Evolutionary conservation across 306 rosid species (phyloP).

Genomic region (Adenanthera pavonina): DNA sequence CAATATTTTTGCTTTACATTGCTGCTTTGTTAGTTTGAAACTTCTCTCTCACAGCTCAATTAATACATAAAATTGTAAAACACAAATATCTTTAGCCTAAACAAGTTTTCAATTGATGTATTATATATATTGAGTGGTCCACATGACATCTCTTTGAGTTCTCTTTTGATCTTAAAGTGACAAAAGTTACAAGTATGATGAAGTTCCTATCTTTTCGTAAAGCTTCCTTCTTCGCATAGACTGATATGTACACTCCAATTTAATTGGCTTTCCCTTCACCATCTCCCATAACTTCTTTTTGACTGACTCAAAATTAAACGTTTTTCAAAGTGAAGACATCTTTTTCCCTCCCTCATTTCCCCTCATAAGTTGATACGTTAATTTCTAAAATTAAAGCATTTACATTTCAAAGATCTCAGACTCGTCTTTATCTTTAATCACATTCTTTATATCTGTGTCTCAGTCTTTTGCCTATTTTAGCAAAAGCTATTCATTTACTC

Average conservation of each 20-base stretch:
- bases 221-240: conserved; percentile 55
- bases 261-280: conserved; percentile 56
- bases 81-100: background rate
- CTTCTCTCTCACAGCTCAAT: conserved; percentile 49
- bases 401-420: conserved; percentile 42
- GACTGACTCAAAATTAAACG: conserved; percentile 66
- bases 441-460: conserved; percentile 49
- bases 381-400: conserved; percentile 39
- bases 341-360: conserved; percentile 56
- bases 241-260: conserved; percentile 49
- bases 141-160: conserved; percentile 55
- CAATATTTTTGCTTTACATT: conserved; percentile 46
- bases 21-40: conserved; percentile 40
- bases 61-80: conserved; percentile 10
- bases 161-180: conserved; percentile 83
- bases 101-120: background rate
- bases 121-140: conserved; percentile 45
- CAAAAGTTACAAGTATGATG: conserved; percentile 67
- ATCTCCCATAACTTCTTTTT: conserved; percentile 70
- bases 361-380: conserved; percentile 35
- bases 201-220: conserved; percentile 66
- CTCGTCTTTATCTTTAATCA: conserved; percentile 55
- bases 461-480: conserved; percentile 38
- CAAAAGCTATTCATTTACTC: conserved; percentile 20
- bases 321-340: conserved; percentile 60